Evolutionary conservation across 1,284 basidiomycete genomes (phyloP).

Genomic region (Neotropicomus parvogracilis): DNA sequence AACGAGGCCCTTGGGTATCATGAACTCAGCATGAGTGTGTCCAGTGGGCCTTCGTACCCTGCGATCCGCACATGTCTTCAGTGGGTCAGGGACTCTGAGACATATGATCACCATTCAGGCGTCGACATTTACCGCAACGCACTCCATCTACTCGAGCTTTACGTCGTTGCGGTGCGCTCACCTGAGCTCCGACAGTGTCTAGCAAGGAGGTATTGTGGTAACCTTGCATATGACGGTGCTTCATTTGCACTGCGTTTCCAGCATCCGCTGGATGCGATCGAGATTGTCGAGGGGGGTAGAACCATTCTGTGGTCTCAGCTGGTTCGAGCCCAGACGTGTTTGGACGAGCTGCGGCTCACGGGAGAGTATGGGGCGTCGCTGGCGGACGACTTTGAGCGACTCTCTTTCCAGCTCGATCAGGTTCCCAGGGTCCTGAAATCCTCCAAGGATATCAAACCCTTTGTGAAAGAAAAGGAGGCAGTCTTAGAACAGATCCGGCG

Average conservation of each 20-base stretch:
- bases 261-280: slow-evolving; percentile 22
- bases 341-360: slow-evolving; percentile 27
- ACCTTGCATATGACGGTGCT: slow-evolving; percentile 21
- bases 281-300: slow-evolving; percentile 24
- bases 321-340: slow-evolving; percentile 18
- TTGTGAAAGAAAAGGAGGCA: slow-evolving; percentile 25
- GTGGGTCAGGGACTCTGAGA: slow-evolving; percentile 24
- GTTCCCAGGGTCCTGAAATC: slow-evolving; percentile 5
- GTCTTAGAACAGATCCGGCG: slow-evolving; percentile 27
- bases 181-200: slow-evolving; percentile 20
- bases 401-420: slow-evolving; percentile 24
- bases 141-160: slow-evolving; percentile 17
- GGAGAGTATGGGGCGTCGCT: slow-evolving; percentile 19
- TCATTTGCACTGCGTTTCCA: slow-evolving; percentile 23
- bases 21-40: slow-evolving; percentile 24
- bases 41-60: slow-evolving; percentile 19
- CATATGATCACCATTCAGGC: slow-evolving; percentile 22
- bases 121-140: slow-evolving; percentile 25
- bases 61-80: slow-evolving; percentile 21
- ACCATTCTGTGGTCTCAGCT: slow-evolving; percentile 29
- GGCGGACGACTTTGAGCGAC: slow-evolving; percentile 25
- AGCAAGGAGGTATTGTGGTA: slow-evolving; percentile 9
- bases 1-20: slow-evolving; percentile 28
- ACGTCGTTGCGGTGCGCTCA: slow-evolving; percentile 17
- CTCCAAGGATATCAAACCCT: slow-evolving; percentile 15